Percentiles rank a stretch among this genome's conserved stretches.
Conservation (phyloP, 2,329 filamentous ascomycete species). For the Neophaeococcomyces aloes region DNA sequence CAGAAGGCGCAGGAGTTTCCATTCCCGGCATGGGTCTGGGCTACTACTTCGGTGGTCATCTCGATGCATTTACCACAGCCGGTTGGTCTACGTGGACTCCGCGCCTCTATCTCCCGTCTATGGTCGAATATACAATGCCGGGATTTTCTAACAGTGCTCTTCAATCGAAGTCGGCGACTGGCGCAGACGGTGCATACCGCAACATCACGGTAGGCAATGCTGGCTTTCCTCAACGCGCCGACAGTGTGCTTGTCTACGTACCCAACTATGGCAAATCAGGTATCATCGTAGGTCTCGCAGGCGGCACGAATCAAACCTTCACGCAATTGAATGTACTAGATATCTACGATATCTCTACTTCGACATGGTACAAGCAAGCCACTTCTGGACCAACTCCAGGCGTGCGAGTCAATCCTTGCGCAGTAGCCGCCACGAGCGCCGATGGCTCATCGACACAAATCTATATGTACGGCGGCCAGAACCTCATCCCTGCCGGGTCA, state of each 20-base stretch:
- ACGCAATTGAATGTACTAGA: slow-evolving; percentile 62
- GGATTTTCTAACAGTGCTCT: slow-evolving; percentile 56
- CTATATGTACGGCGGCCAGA: slow-evolving; percentile 69
- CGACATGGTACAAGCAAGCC: slow-evolving; percentile 63
- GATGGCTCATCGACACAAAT: slow-evolving; percentile 67
- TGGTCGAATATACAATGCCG: slow-evolving; percentile 67
- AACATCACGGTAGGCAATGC: slow-evolving; percentile 61
- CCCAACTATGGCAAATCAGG: slow-evolving; percentile 67
- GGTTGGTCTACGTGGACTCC: slow-evolving; percentile 58
- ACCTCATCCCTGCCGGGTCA: slow-evolving; percentile 51
- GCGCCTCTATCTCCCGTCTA: slow-evolving; percentile 60
- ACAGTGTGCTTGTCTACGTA: slow-evolving; percentile 62
- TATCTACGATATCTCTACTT: slow-evolving; percentile 64
- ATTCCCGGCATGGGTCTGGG: slow-evolving; percentile 59
- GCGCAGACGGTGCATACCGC: slow-evolving; percentile 52
- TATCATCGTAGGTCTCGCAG: slow-evolving; percentile 66
- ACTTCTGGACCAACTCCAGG: slow-evolving; percentile 51
- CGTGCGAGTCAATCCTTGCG: slow-evolving; percentile 56
- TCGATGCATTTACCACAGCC: slow-evolving; percentile 52
- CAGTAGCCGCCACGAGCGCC: slow-evolving; percentile 60
- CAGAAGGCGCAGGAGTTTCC: slow-evolving; percentile 62
- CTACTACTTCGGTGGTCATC: slow-evolving; percentile 70
- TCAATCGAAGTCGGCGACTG: slow-evolving; percentile 45
- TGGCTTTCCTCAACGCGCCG: slow-evolving; percentile 62
- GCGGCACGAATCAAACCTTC: slow-evolving; percentile 58